These are phyloP conservation scores for Berberis thunbergii DNA, from an alignment of 164 flowering plant genomes.

Conservation along the genomic window DNA sequence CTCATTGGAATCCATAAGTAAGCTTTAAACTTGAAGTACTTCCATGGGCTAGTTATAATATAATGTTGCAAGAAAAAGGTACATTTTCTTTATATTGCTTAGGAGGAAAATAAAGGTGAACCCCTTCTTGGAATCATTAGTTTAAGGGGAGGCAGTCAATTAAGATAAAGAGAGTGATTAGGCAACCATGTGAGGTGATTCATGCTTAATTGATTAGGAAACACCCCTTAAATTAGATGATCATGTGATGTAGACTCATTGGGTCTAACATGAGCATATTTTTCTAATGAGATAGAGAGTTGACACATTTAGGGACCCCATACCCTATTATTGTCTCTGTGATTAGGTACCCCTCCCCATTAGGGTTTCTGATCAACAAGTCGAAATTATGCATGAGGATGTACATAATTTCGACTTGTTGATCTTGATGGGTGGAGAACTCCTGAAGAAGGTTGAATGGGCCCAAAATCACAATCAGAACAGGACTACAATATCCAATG, in stretches of 20 bases:
- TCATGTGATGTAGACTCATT: neutral
- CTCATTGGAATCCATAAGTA: slow-evolving; percentile 21
- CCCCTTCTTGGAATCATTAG: slow-evolving; percentile 6
- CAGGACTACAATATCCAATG: neutral
- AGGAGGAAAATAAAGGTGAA: neutral
- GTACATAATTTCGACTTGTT: too few species aligned
- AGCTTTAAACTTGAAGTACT: neutral
- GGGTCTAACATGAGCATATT: slow-evolving; percentile 6
- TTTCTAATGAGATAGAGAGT: neutral
- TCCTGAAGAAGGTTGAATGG: neutral
- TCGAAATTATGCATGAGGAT: too few species aligned
- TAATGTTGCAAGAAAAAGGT: neutral
- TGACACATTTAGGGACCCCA: slow-evolving; percentile 11
- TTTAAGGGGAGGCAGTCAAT: slow-evolving; percentile 1
- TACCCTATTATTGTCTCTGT: slow-evolving; percentile 1
- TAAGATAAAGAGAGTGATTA: neutral
- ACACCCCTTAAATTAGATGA: slow-evolving; percentile 9
- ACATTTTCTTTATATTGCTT: neutral
- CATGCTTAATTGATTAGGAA: slow-evolving; percentile 33
- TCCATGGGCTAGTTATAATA: neutral
- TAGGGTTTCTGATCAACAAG: neutral
- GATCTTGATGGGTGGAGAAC: neutral
- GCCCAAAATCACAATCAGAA: neutral
- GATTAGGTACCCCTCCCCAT: neutral
- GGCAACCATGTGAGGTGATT: slow-evolving; percentile 45